Conservation (phyloP, 345 rosid species). For the Abelmoschus esculentus region DNA sequence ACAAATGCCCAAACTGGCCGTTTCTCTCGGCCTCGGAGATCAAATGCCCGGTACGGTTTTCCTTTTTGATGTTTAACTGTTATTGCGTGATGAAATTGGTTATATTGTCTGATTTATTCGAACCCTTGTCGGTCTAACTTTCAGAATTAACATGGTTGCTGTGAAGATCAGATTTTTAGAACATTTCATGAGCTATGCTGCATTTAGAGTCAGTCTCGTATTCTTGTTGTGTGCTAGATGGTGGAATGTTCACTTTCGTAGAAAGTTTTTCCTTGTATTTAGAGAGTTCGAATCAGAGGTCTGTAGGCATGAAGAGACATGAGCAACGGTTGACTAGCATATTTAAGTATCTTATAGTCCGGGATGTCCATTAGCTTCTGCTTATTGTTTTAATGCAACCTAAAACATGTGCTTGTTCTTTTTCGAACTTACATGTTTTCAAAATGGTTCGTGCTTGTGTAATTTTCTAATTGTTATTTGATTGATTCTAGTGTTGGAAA, state of each 20-base stretch:
- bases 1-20: conserved; percentile 98
- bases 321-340: background rate
- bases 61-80: too few species aligned
- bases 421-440: background rate
- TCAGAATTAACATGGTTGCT: background rate
- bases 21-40: conserved; percentile 84
- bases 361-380: background rate
- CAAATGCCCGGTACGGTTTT: conserved; percentile 78
- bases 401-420: background rate
- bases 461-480: background rate
- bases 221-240: background rate
- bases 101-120: background rate
- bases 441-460: background rate
- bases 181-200: background rate
- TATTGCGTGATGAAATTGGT: background rate
- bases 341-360: background rate
- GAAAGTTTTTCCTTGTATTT: background rate
- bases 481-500: background rate
- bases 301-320: background rate
- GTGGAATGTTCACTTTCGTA: too few species aligned
- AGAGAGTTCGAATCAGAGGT: background rate
- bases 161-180: background rate
- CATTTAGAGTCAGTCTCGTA: background rate
- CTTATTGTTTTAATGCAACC: background rate
- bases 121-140: background rate